Percentiles rank a stretch among this genome's conserved stretches.
These are phyloP conservation scores for Pilatotrama ljubarskyi DNA, from an alignment of 768 basidiomycete species.

Conservation along the genomic window DNA sequence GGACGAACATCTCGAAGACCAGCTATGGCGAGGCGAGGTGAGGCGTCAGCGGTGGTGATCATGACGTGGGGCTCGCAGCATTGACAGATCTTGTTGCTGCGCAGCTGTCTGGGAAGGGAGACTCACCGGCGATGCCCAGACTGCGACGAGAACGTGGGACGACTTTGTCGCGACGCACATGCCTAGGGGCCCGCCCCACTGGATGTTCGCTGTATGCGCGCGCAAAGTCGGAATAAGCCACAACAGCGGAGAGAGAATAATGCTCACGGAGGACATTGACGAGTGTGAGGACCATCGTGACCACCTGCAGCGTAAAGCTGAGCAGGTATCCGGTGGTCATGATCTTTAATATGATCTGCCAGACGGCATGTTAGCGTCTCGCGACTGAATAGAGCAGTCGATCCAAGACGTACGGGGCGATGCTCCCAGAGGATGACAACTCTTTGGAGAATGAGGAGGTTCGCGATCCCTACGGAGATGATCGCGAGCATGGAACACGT, in stretches of 20 bases:
- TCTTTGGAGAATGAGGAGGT: slow-evolving; percentile 36
- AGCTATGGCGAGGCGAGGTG: slow-evolving; percentile 26
- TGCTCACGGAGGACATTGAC: slow-evolving; percentile 29
- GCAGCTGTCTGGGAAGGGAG: not conserved
- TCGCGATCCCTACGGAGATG: slow-evolving; percentile 33
- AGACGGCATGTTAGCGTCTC: not conserved
- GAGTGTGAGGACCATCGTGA: slow-evolving; percentile 28
- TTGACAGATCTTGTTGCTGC: no score
- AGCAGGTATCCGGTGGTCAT: slow-evolving; percentile 31
- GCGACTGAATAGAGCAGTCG: not conserved
- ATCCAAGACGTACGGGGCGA: slow-evolving; percentile 24
- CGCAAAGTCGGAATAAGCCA: not conserved
- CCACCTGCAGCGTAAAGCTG: slow-evolving; percentile 28
- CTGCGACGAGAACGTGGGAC: slow-evolving; percentile 23
- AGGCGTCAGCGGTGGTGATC: no score
- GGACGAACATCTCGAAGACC: slow-evolving; percentile 36
- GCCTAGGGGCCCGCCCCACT: slow-evolving; percentile 21
- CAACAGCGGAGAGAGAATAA: not conserved
- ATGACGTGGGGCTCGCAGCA: not conserved
- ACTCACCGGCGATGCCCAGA: slow-evolving; percentile 39
- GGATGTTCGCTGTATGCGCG: slow-evolving; percentile 27
- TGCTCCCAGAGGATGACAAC: slow-evolving; percentile 40
- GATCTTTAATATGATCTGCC: slow-evolving; percentile 26
- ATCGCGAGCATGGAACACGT: slow-evolving; percentile 27
- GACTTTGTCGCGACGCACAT: slow-evolving; percentile 33